Evolutionary conservation across 2,329 filamentous ascomycete species (phyloP).

Genomic region (Immersiporthe knoxdaviesiana): DNA sequence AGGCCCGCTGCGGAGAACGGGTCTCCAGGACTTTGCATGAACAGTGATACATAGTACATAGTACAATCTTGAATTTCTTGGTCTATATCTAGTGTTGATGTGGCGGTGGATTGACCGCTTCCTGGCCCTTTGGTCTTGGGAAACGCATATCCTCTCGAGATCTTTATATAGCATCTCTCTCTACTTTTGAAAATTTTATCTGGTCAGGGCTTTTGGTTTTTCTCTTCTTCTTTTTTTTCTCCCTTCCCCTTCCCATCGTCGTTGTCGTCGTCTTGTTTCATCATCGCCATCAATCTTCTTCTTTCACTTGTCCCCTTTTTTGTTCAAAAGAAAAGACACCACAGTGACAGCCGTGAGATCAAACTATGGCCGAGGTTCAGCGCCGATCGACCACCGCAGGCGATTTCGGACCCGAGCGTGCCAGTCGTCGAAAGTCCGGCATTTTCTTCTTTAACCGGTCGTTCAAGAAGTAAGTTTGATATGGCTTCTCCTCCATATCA

Average conservation of each 20-base stretch:
- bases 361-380: slow-evolving; percentile 27
- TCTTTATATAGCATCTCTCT: background rate
- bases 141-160: background rate
- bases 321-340: background rate
- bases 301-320: background rate
- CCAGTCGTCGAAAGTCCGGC: slow-evolving; percentile 27
- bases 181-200: background rate
- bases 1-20: slow-evolving; percentile 4
- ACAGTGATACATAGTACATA: slow-evolving; percentile 1
- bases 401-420: slow-evolving; percentile 21
- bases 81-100: background rate
- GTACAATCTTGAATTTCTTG: background rate
- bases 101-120: background rate
- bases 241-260: too few relatives aligned
- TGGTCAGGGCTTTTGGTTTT: background rate
- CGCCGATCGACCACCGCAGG: slow-evolving; percentile 23
- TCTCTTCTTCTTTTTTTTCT: too few relatives aligned
- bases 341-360: background rate
- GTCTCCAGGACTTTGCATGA: slow-evolving; percentile 9
- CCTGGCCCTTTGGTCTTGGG: background rate
- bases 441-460: slow-evolving; percentile 29
- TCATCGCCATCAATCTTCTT: background rate
- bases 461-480: slow-evolving; percentile 28
- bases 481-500: slow-evolving; percentile 1
- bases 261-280: background rate